These are phyloP conservation scores for Kodamaea alishanica DNA, from an alignment of 1,139 yeast genomes.

Conservation along the genomic window DNA sequence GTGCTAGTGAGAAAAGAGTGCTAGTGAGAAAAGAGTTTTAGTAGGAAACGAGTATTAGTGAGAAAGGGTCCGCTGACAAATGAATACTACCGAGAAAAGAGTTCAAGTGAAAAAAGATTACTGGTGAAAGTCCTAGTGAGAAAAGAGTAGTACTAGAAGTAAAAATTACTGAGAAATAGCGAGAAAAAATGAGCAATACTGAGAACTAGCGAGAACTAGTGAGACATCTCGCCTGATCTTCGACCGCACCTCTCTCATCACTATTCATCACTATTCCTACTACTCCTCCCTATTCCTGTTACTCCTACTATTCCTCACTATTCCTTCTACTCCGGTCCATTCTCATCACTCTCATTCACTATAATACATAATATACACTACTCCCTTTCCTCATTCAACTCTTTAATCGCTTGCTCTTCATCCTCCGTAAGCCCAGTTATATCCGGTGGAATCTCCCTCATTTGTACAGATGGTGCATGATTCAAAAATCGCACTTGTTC, in stretches of 20 bases:
- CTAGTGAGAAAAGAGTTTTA: too few species aligned
- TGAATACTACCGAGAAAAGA: too few species aligned
- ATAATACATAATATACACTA: neutral
- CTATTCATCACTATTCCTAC: neutral
- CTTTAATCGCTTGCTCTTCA: conserved; percentile 53
- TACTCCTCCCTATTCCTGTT: neutral
- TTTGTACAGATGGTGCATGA: conserved; percentile 93
- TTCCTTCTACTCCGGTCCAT: neutral
- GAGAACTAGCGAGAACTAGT: neutral
- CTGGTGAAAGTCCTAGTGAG: too few species aligned
- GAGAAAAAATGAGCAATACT: too few species aligned
- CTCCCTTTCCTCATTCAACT: conserved; percentile 46
- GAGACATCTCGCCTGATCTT: too few species aligned
- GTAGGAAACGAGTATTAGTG: too few species aligned
- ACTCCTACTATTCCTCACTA: neutral
- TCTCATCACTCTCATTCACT: neutral
- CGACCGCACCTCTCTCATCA: too few species aligned
- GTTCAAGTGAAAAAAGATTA: too few species aligned
- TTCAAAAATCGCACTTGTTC: conserved; percentile 80
- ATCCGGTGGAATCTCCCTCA: conserved; percentile 88
- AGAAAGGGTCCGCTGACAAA: too few species aligned
- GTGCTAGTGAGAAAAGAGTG: too few species aligned
- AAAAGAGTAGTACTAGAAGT: too few species aligned
- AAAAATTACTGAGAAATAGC: too few species aligned
- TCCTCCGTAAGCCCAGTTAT: conserved; percentile 61